These are phyloP conservation scores for Boletus sensibilis DNA, from an alignment of 768 basidiomycete genomes.

Conservation along the genomic window DNA sequence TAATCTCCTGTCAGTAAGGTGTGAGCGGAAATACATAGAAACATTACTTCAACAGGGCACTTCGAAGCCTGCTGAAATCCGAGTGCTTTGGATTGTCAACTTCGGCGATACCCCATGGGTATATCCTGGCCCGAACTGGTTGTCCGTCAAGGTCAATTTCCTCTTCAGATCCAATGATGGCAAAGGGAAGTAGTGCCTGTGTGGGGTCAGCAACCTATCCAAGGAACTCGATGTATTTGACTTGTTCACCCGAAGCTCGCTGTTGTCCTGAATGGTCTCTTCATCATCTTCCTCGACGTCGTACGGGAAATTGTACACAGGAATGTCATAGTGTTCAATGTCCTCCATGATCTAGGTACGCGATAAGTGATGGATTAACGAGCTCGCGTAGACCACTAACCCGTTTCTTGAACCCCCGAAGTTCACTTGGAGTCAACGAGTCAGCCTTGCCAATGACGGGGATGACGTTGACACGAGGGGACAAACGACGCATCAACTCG, in stretches of 20 bases:
- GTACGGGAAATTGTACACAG: constrained; percentile 99
- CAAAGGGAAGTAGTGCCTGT: constrained; percentile 91
- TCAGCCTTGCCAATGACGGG: constrained; percentile 98
- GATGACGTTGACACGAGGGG: constrained; percentile 97
- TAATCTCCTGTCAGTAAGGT: constrained; percentile 32
- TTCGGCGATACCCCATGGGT: constrained; percentile 98
- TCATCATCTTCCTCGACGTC: constrained; percentile 99
- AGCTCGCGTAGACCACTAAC: constrained; percentile 37
- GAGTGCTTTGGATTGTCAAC: constrained; percentile 99
- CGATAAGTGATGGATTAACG: constrained; percentile 1
- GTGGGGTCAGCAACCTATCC: constrained; percentile 5
- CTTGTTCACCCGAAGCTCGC: constrained; percentile 77
- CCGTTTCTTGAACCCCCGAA: constrained; percentile 94
- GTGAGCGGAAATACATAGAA: not conserved
- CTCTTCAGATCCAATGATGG: constrained; percentile 96
- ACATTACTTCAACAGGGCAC: constrained; percentile 82
- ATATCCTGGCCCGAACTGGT: constrained; percentile 88
- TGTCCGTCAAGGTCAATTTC: constrained; percentile 93
- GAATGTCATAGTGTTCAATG: constrained; percentile 97
- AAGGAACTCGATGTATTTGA: not conserved
- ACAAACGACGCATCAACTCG: constrained; percentile 96
- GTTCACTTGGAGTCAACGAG: constrained; percentile 88
- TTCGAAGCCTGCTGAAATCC: constrained; percentile 93
- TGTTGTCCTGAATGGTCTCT: constrained; percentile 97
- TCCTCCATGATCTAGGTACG: constrained; percentile 91